Percentiles rank a stretch among this genome's conserved stretches.
Conservation (phyloP, 2,329 filamentous ascomycete species). For the Lasiodiplodia sp. region DNA sequence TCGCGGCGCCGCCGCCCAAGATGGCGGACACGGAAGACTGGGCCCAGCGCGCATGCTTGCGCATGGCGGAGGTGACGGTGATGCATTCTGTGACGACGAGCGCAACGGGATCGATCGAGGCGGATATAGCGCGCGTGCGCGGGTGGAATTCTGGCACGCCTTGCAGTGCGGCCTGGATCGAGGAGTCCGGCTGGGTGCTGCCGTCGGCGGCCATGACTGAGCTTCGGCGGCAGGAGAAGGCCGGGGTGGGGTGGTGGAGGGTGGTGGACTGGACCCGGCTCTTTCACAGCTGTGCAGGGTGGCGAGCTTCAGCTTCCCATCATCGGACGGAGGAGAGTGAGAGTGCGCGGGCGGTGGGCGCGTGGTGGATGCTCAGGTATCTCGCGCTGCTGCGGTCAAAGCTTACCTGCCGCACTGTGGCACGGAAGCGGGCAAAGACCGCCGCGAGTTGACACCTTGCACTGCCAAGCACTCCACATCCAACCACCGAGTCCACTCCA, state of each 20-base stretch:
- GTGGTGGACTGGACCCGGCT: constrained; percentile 6
- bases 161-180: constrained; percentile 18
- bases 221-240: constrained; percentile 15
- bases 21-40: constrained; percentile 97
- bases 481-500: not conserved
- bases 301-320: constrained; percentile 22
- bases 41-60: constrained; percentile 94
- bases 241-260: not conserved
- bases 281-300: constrained; percentile 23
- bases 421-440: constrained; percentile 16
- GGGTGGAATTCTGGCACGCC: constrained; percentile 21
- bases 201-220: constrained; percentile 25
- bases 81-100: constrained; percentile 99
- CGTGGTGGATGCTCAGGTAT: constrained; percentile 23
- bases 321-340: constrained; percentile 18
- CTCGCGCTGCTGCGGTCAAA: constrained; percentile 6
- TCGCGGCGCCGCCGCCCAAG: constrained; percentile 73
- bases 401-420: constrained; percentile 2
- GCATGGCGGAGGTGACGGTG: constrained; percentile 96
- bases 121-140: constrained; percentile 60
- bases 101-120: constrained; percentile 88
- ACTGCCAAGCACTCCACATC: constrained; percentile 10
- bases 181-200: constrained; percentile 27
- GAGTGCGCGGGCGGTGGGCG: constrained; percentile 16
- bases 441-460: constrained; percentile 21